Base-by-base conservation (phyloP, 495 filamentous ascomycete species). In the Trichocladium antarcticum region DNA sequence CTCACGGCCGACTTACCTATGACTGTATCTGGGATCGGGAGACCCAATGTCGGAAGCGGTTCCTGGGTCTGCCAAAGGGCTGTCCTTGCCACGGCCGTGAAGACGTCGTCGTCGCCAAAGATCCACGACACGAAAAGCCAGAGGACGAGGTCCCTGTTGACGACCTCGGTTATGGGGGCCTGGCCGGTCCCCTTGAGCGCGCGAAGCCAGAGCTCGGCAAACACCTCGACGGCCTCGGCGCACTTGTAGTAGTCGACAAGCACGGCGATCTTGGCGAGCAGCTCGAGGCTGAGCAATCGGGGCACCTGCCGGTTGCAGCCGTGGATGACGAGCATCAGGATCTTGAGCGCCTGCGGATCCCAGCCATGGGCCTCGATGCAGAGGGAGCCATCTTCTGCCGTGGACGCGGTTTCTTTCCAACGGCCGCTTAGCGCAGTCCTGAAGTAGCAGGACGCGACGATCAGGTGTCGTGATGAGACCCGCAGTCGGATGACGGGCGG, bases 201-300 rank as follows among this genome's bases (percentile, higher is more conserved):
- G n/a, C 56, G 21, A 17, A 57, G 63, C 72, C 74, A 79, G 4
- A 53, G 52, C 11, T 66, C 57, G 12, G 53, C 49, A 34, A 62
- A 67, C 2, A 70, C 14, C 28, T 55, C 32, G 0, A 73, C 37
- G 1, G 51, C 59, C 10, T 72, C 67, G 10, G 60, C 56, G 43
- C 68, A 73, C 17, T 64, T 39, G 46, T 76, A 74, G 45, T 73
- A 73, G 49, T 77, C 71, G 4, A 72, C 66, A n/a, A 78, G 44
- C 6, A 70, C 64, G 12, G 69, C 61, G 35, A 78, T 53, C 45
- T 74, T 67, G 12, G 67, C 66, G 10, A 78, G 61, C 48, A 64
- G 60, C 12, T 73, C 65, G 0, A 75, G 53, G 12, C 37, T 52
- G 9, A 75, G 9, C 6, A 38, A 6, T 38, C 37, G 6, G 21